Evolutionary conservation across 192 early-diverging fungal species (phyloP).

Genomic region (Umbelopsis vinacea): DNA sequence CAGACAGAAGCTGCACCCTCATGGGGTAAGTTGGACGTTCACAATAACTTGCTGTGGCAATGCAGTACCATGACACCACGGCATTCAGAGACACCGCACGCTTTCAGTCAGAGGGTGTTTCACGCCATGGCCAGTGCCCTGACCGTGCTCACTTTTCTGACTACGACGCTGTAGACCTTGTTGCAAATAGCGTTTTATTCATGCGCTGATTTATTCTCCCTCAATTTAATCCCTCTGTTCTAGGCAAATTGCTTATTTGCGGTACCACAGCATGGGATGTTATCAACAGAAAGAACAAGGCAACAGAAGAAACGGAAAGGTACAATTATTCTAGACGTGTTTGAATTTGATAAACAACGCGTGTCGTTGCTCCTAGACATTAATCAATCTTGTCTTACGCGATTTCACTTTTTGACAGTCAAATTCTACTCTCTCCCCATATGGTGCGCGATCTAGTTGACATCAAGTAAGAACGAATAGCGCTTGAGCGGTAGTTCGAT

Average conservation of each 20-base stretch:
- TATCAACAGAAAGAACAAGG: slow-evolving; percentile 27
- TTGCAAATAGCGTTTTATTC: neutral
- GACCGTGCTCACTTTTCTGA: neutral
- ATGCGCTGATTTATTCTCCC: neutral
- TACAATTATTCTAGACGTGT: neutral
- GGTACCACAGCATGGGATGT: slow-evolving; percentile 29
- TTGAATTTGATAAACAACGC: neutral
- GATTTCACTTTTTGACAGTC: slow-evolving; percentile 18
- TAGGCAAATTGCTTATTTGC: slow-evolving; percentile 30
- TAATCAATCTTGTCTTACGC: neutral
- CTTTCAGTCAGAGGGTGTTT: neutral
- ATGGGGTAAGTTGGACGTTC: neutral
- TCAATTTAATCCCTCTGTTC: neutral
- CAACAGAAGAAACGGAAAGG: slow-evolving; percentile 16
- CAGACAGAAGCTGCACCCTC: neutral
- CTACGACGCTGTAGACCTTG: neutral
- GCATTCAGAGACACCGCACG: neutral
- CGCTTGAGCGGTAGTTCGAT: neutral
- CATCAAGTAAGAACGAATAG: slow-evolving; percentile 40
- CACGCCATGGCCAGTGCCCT: slow-evolving; percentile 1
- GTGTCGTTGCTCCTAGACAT: neutral
- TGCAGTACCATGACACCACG: neutral
- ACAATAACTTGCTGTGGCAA: neutral
- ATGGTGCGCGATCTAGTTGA: slow-evolving; percentile 50
- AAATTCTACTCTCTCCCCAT: slow-evolving; percentile 44